Conservation (phyloP, 192 early-diverging fungal species). For the Backusella westeae region DNA sequence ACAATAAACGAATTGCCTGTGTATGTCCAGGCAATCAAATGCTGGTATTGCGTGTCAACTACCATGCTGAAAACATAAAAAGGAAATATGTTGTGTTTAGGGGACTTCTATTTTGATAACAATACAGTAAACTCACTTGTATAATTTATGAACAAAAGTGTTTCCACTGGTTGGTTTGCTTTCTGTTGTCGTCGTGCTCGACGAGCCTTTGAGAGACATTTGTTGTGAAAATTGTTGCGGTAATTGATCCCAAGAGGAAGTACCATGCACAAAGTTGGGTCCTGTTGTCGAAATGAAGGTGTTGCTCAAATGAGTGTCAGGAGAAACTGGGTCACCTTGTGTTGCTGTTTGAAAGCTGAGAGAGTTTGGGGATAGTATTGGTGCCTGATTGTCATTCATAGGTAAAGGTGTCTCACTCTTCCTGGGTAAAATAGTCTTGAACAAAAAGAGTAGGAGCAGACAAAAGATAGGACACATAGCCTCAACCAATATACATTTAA, state of each 20-base stretch:
- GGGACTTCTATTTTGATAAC: not conserved
- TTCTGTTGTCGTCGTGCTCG: not conserved
- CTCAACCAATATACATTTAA: not conserved
- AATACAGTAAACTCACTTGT: constrained; percentile 34
- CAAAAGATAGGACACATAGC: not conserved
- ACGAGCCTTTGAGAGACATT: constrained; percentile 12
- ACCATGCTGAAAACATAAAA: constrained; percentile 63
- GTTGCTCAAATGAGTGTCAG: constrained; percentile 1
- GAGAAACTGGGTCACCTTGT: not conserved
- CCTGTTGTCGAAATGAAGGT: not conserved
- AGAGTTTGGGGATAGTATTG: not conserved
- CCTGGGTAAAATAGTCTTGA: not conserved
- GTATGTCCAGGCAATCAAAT: constrained; percentile 87
- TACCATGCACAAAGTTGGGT: not conserved
- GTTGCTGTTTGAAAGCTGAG: not conserved
- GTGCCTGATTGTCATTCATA: not conserved
- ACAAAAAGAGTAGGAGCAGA: not conserved
- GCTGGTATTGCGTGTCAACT: constrained; percentile 79
- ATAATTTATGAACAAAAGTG: constrained; percentile 54
- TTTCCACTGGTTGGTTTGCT: constrained; percentile 16
- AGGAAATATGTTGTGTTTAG: not conserved
- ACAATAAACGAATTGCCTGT: constrained; percentile 86
- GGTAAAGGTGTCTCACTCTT: not conserved
- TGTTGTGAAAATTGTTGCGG: constrained; percentile 19
- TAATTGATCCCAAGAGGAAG: constrained; percentile 19